These are phyloP conservation scores for Stagonosporopsis vannaccii DNA, from an alignment of 2,329 filamentous ascomycete genomes.

Conservation along the genomic window DNA sequence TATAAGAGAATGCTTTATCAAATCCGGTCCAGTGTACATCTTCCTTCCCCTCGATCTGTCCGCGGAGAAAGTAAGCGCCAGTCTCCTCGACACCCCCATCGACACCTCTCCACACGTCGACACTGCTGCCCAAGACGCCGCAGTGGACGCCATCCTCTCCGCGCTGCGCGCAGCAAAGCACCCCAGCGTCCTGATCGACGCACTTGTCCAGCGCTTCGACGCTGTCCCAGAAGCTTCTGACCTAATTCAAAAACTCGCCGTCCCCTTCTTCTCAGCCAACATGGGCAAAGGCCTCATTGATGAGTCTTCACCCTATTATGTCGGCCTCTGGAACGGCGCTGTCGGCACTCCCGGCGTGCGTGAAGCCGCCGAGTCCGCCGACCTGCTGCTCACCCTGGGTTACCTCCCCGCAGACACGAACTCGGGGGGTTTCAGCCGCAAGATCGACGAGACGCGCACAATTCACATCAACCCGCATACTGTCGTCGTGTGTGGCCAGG, in stretches of 20 bases:
- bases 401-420: constrained; percentile 54
- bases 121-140: constrained; percentile 36
- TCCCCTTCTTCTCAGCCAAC: constrained; percentile 51
- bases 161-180: constrained; percentile 46
- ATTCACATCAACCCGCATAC: constrained; percentile 50
- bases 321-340: constrained; percentile 54
- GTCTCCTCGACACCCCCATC: constrained; percentile 47
- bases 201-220: constrained; percentile 49
- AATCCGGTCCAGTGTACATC: constrained; percentile 54
- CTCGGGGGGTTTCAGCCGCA: constrained; percentile 51
- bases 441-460: constrained; percentile 36
- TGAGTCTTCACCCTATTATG: constrained; percentile 50
- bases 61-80: constrained; percentile 42
- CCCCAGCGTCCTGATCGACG: constrained; percentile 51
- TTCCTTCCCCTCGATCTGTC: constrained; percentile 55
- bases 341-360: constrained; percentile 48
- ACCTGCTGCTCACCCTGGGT: constrained; percentile 51
- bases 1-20: constrained; percentile 53
- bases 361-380: constrained; percentile 45
- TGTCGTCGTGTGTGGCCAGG: constrained; percentile 48
- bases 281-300: constrained; percentile 56
- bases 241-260: constrained; percentile 44
- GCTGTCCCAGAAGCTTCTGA: constrained; percentile 43
- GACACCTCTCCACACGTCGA: constrained; percentile 42
- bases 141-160: constrained; percentile 43